A percentile compares a stretch with the other conserved stretches of the same genome.
Conservation (phyloP, 192 early-diverging fungal species). For the Phycomyces nitens region DNA sequence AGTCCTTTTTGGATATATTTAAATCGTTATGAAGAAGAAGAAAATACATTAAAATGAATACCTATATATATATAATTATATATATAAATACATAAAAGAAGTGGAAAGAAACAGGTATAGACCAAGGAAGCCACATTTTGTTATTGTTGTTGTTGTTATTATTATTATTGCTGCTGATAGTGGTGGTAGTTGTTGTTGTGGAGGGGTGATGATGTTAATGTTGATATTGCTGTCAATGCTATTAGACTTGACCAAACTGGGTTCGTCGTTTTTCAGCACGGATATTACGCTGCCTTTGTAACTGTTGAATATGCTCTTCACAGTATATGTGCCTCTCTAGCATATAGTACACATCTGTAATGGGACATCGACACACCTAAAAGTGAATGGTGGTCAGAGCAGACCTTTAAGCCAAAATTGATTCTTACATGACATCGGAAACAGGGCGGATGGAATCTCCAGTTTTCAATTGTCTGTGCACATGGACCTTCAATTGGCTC, state of each 20-base stretch:
- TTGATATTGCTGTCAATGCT: not conserved
- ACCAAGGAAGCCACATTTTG: too few species aligned
- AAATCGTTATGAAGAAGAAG: not conserved
- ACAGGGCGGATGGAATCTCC: constrained; percentile 83
- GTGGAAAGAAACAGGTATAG: not conserved
- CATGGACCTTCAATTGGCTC: constrained; percentile 84
- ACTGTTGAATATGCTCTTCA: constrained; percentile 64
- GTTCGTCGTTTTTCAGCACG: constrained; percentile 59
- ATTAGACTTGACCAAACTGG: constrained; percentile 41
- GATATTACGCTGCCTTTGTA: constrained; percentile 57
- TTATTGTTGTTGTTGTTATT: not conserved
- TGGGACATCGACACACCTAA: constrained; percentile 48
- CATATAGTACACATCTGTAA: constrained; percentile 71
- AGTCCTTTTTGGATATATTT: constrained; percentile 1
- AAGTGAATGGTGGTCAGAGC: not conserved
- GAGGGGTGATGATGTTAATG: not conserved
- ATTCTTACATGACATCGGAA: constrained; percentile 69
- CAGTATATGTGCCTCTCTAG: constrained; percentile 66
- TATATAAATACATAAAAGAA: constrained; percentile 4
- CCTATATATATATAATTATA: constrained; percentile 3
- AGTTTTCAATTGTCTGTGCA: constrained; percentile 80
- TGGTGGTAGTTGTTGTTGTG: too few species aligned
- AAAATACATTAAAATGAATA: constrained; percentile 10
- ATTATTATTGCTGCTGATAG: not conserved
- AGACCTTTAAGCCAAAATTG: not conserved